Evolutionary conservation across 257 asterid genomes (phyloP), one percentile per base, ranked within the genome.

Genomic region (Anisodus tanguticus): DNA sequence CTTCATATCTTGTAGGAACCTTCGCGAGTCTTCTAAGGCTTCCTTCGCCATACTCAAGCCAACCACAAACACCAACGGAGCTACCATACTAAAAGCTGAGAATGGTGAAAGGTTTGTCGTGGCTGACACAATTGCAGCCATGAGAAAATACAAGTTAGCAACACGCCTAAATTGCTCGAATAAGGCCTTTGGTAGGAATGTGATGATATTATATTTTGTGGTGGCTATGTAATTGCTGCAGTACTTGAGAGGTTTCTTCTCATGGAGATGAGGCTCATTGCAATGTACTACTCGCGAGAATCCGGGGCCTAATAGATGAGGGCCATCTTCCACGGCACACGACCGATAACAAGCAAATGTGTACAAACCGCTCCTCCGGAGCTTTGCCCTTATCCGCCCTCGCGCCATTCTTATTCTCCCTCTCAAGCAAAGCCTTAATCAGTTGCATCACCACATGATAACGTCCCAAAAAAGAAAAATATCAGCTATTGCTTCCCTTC

Each of bases 21-120:
- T 68, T 37, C 94, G 90, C 94, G 98, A 94, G 84, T 96, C 99
- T 91, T 96, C 99, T 83, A 93, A 80, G 47, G 97, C 99, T 88
- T 96, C 98, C 85, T 96, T 96, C 10, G 95, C 97, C 99, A 96
- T 96, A 86, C 99, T 96, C 94, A 94, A 85, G 1, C 99, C 98
- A 87, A 96, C 98, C 62, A 96, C 99, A 88, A 96, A 92, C 15
- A 87, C 93, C 84, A 96, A 85, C 4, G 99, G 99, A 86, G 98
- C 98, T 80, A 94, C 89, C 98, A 94, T 94, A 85, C 99, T 94
- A 66, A 91, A 66, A 78, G 94, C 91, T 31, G 91, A 86, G 86
- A 96, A 92, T 1, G 99, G 99, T 10, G 99, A 83, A 37, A 96
- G 81, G 15, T 77, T 92, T 3, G 98, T 97, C 67, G 97, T 91